These are phyloP conservation scores for Musa acuminata DNA, from an alignment of 176 grass and related monocot species.

Conservation along the genomic window DNA sequence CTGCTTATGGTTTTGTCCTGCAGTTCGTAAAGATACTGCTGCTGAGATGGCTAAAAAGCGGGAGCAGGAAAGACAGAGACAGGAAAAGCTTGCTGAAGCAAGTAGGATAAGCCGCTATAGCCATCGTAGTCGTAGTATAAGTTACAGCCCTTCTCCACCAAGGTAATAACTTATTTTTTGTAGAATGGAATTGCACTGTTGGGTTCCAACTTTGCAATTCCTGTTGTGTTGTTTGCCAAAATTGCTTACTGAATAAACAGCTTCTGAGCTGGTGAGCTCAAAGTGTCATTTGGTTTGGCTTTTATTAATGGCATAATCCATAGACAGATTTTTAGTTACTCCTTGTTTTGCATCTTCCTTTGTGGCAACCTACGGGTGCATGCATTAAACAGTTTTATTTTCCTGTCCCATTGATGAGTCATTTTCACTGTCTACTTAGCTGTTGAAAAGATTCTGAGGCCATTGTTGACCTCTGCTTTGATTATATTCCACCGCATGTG, in stretches of 20 bases:
- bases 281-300: too few relatives aligned
- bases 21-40: constrained; percentile 92
- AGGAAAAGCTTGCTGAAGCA: constrained; percentile 77
- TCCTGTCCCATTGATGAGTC: background rate
- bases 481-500: background rate
- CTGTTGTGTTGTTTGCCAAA: background rate
- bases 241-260: background rate
- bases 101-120: constrained; percentile 51
- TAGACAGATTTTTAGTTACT: too few relatives aligned
- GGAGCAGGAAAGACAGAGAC: constrained; percentile 71
- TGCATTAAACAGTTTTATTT: too few relatives aligned
- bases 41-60: constrained; percentile 83
- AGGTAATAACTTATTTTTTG: constrained; percentile 36
- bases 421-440: background rate
- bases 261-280: background rate
- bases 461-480: background rate
- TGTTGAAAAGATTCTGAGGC: background rate
- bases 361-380: too few relatives aligned
- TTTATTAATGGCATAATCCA: too few relatives aligned
- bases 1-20: constrained; percentile 8
- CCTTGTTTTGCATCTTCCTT: too few relatives aligned
- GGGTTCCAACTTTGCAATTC: background rate
- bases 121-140: constrained; percentile 54
- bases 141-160: constrained; percentile 61
- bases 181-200: too few relatives aligned